These are phyloP conservation scores for Pythium brassicae DNA, from an alignment of 352 stramenopile species.

Conservation along the genomic window DNA sequence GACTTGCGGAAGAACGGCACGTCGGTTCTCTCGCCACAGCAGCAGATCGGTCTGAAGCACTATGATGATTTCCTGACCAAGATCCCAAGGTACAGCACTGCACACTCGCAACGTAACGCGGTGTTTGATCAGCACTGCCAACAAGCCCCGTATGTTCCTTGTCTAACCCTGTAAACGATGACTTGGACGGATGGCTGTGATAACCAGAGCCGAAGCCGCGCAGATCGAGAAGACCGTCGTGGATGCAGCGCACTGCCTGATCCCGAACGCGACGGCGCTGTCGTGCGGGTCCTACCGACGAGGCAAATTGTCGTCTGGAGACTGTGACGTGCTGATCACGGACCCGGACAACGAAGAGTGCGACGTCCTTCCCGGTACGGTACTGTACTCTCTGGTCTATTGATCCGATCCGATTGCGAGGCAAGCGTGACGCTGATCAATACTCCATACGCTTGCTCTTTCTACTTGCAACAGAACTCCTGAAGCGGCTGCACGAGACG, in stretches of 20 bases:
- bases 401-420: not conserved
- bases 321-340: slow-evolving; percentile 81
- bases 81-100: slow-evolving; percentile 50
- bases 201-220: slow-evolving; percentile 49
- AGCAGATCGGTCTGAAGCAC: slow-evolving; percentile 77
- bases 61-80: slow-evolving; percentile 79
- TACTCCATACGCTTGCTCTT: not conserved
- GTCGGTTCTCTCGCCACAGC: slow-evolving; percentile 44
- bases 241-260: slow-evolving; percentile 56
- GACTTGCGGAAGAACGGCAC: slow-evolving; percentile 36
- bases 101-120: too few species aligned
- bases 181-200: not conserved
- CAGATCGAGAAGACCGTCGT: slow-evolving; percentile 75
- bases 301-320: slow-evolving; percentile 59
- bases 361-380: slow-evolving; percentile 48
- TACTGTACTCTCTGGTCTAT: not conserved
- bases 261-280: slow-evolving; percentile 56
- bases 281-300: slow-evolving; percentile 79
- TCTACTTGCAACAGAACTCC: slow-evolving; percentile 27
- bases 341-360: slow-evolving; percentile 65
- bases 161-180: too few species aligned
- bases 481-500: slow-evolving; percentile 49
- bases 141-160: too few species aligned
- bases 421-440: not conserved
- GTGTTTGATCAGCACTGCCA: not conserved